These are phyloP conservation scores for Eucalyptus regnans DNA, from an alignment of 345 rosid species.

Conservation along the genomic window DNA sequence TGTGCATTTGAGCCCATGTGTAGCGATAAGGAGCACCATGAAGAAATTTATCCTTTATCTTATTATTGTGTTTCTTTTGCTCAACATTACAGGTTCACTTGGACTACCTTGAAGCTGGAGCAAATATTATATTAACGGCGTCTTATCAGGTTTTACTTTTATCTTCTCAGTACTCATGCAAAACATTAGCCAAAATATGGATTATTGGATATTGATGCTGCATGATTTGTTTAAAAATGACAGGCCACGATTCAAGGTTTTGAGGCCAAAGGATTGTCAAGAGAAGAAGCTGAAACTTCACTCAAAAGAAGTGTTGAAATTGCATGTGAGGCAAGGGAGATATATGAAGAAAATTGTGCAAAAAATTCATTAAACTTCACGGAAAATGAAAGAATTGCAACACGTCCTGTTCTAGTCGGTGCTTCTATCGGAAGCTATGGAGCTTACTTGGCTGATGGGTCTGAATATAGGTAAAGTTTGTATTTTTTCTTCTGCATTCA, in stretches of 20 bases:
- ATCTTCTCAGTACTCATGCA: not conserved
- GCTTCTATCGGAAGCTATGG: constrained; percentile 97
- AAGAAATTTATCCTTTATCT: not conserved
- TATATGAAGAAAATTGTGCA: constrained; percentile 39
- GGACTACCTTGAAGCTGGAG: constrained; percentile 87
- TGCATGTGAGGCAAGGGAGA: constrained; percentile 76
- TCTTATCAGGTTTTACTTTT: constrained; percentile 64
- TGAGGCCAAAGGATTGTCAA: constrained; percentile 60
- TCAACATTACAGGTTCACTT: constrained; percentile 56
- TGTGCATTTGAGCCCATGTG: not conserved
- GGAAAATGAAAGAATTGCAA: constrained; percentile 7
- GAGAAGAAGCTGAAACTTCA: constrained; percentile 53
- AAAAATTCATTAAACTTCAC: constrained; percentile 43
- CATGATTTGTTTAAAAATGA: not conserved
- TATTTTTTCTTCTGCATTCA: not conserved
- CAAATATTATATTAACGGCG: constrained; percentile 63
- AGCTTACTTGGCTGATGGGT: constrained; percentile 89
- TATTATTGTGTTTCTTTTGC: not conserved
- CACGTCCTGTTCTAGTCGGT: constrained; percentile 60
- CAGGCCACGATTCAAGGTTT: constrained; percentile 93
- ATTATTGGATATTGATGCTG: not conserved
- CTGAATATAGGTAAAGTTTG: constrained; percentile 60
- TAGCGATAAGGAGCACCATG: not conserved
- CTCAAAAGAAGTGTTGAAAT: constrained; percentile 69
- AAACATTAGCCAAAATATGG: not conserved